These are phyloP conservation scores for Calocybe gambosa DNA, from an alignment of 1,284 basidiomycete genomes.

Conservation along the genomic window DNA sequence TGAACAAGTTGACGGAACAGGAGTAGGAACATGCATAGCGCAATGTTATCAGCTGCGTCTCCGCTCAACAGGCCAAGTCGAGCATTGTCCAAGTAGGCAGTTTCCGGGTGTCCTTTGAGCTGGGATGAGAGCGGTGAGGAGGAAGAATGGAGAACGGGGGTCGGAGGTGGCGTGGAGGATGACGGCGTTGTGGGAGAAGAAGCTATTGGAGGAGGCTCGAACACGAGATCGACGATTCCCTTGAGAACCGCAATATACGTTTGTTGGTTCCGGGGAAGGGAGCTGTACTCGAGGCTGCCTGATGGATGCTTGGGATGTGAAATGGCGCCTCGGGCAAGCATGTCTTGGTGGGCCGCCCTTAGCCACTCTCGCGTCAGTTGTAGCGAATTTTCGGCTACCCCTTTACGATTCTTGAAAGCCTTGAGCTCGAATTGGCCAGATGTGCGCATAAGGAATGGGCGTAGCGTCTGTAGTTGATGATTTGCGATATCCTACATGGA, in stretches of 20 bases:
- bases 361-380: slow-evolving; percentile 64
- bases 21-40: slow-evolving; percentile 76
- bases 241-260: slow-evolving; percentile 53
- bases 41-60: slow-evolving; percentile 72
- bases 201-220: slow-evolving; percentile 45
- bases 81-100: slow-evolving; percentile 75
- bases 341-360: slow-evolving; percentile 28
- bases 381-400: slow-evolving; percentile 39
- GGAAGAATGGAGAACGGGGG: slow-evolving; percentile 15
- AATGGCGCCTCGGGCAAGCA: slow-evolving; percentile 28
- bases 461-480: slow-evolving; percentile 85
- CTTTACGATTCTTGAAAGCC: slow-evolving; percentile 62
- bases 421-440: slow-evolving; percentile 79
- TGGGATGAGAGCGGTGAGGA: slow-evolving; percentile 23
- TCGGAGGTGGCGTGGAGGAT: slow-evolving; percentile 24
- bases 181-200: slow-evolving; percentile 27
- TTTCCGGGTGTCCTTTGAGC: slow-evolving; percentile 65
- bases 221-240: slow-evolving; percentile 68
- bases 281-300: slow-evolving; percentile 33
- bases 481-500: slow-evolving; percentile 82
- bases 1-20: slow-evolving; percentile 72
- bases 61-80: slow-evolving; percentile 65
- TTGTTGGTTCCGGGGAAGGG: slow-evolving; percentile 45
- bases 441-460: slow-evolving; percentile 78
- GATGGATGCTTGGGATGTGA: slow-evolving; percentile 36